Evolutionary conservation across 164 flowering plant genomes (phyloP), one percentile per base, ranked within the genome.

Genomic region (Umbilicus rupestris): DNA sequence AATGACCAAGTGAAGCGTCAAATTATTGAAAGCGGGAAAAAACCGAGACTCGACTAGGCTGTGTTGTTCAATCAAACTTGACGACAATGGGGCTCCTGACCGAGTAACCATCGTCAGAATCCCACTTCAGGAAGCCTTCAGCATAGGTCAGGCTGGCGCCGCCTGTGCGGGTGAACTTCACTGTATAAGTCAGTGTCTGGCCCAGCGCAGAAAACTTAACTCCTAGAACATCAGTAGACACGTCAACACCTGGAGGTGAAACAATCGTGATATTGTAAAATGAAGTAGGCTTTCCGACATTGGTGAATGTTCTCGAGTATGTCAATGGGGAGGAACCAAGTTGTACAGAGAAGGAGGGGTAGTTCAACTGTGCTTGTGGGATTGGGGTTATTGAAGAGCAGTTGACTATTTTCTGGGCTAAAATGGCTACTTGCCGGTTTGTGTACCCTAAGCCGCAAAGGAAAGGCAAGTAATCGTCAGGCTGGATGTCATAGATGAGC

Each of bases 381-480:
- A 79, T 73, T 57, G 69, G 72, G 35, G 66, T 5, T 5, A 11
- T 45, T 19, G 28, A 14, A 0, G 78, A 70, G 64, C 87, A 81
- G 19, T 28, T 65, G 9, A 79, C 47, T 22, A 35, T 28, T 28
- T 49, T 46, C 22, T 72, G 72, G 3, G 42, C 69, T 66, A 83
- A 20, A 0, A 71, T 22, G 5, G 66, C 57, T 0, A 83, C 66
- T 68, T 83, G 58, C 17, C 33, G 7, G n/a, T 78, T 76, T 29
- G 69, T 73, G 50, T 79, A 83, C 24, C 73, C 72, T 35, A 85
- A 20, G 11, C 85, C 84, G 33, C 89, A 85, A 0, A 85, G 63
- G 46, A 82, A 85, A 41, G 86, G 80, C 1, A 80, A 67, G 68
- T 85, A 85, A 44, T 83, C 82, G 17, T 75, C 70, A 0, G 82